Base-by-base conservation (phyloP, 1,139 yeast genomes). In the Geotrichum candidum region DNA sequence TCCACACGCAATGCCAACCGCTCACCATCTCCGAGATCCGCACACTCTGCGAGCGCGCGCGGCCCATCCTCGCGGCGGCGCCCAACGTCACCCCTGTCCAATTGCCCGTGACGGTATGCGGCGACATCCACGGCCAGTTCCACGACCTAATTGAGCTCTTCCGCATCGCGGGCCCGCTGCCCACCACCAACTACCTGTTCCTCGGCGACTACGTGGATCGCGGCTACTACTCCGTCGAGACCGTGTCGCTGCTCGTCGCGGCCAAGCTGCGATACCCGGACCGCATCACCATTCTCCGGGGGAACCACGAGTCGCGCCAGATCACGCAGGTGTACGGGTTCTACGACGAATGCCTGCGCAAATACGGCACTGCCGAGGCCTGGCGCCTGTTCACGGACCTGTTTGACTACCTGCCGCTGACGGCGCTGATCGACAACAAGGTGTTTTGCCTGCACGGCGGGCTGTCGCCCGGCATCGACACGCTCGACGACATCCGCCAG, bases 361-460 rank as follows among this genome's bases (percentile, higher is more conserved):
- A 94, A 76, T 94, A 94, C 74, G 99, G 99, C 41, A 84, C 89
- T 65, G 96, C 97, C 63, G 90, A 90, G 67, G 98, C 94, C 50
- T 94, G 99, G 99, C 85, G 85, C 65, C 80, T 82, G 72, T 84
- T 85, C 70, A 84, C 87, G 64, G 87, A 84, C 70, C 85, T 94
- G 69, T 94, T 94, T 77, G 99, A 95, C 76, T 95, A 90, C 75
- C 82, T 94, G 75, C 94, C 98, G 53, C 83, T 94, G 67, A 95
- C 97, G 22, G 99, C 99, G 18, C 81, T 92, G 63, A 95, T 94
- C 57, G 92, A 87, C 70, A 87, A 88, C 76, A 74, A 77, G 65
- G 88, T 94, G 56, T 91, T 94, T 77, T 94, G 99, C 76, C 86
- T 94, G 63, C 99, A 94, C 78, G 99, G 99, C 57, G 99, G 99